Base-by-base conservation (phyloP, 2,329 filamentous ascomycete species). In the Penicillium sp. region DNA sequence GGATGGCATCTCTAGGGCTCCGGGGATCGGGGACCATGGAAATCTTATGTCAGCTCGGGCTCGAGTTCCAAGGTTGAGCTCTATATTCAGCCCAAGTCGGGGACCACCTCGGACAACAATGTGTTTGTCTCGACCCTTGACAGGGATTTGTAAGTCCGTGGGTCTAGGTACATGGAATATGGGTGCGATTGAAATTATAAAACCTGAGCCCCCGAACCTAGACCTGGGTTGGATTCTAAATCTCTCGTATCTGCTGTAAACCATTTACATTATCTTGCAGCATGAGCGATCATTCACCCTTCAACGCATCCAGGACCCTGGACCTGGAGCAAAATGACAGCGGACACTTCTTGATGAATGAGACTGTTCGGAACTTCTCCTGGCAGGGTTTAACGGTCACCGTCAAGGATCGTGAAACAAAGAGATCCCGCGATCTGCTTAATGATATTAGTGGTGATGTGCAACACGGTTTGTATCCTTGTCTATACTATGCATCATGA, bases 401-500 rank as follows among this genome's bases (percentile, higher is more conserved):
- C 0, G 88, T 93, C 61, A 89, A 89, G 64, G 88, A 92, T 70
- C 79, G 84, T 5, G 78, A 84, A 59, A 86, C 86, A 1, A 87
- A 88, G 63, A 68, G 83, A 59, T 78, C 83, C 1, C 84, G 85
- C 61, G 77, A 80, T 17, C 85, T 92, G 55, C 78, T 92, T 5
- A 79, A 82, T 31, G 77, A 83, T 61, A 81, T 87, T 45, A 80
- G 81, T 65, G 89, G 89, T 11, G 73, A 84, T 48, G 83, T 89
- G 42, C 76, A 85, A 69, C 85, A 87, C 31, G 85, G 84, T 83
- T 50, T 3, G 62, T 60, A 41, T 45, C 45, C 37, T 12, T 56
- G 35, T 22, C 51, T 3, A 25, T 45, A 44, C 9, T 41, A 16
- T 36, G 41, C 38, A 43, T 40, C 38, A 36, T 19, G 22, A 8